Percentiles rank a stretch among this genome's conserved stretches.
Conservation (phyloP, 768 basidiomycete species). For the Xerocomellus intermedius region DNA sequence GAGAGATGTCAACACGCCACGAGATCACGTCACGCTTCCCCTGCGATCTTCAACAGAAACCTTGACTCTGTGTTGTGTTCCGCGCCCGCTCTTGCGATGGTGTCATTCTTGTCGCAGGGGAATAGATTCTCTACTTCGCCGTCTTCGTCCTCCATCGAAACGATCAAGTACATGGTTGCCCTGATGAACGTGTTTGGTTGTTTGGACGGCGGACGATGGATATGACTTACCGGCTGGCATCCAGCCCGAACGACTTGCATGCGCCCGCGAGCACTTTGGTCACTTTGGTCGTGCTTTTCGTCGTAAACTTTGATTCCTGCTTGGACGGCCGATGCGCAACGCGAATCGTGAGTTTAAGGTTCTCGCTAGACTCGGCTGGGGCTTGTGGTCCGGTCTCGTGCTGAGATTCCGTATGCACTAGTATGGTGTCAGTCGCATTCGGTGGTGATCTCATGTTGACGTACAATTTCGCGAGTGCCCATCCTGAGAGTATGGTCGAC, state of each 20-base stretch:
- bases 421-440: not conserved
- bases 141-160: slow-evolving; percentile 23
- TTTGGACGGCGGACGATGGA: not conserved
- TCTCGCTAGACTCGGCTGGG: slow-evolving; percentile 6
- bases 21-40: slow-evolving; percentile 17
- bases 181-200: slow-evolving; percentile 4
- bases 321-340: slow-evolving; percentile 29
- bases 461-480: slow-evolving; percentile 8
- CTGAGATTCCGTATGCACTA: slow-evolving; percentile 7
- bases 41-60: slow-evolving; percentile 25
- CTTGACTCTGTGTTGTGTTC: slow-evolving; percentile 21
- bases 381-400: not conserved
- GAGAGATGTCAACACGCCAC: not conserved
- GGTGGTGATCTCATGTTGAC: not conserved
- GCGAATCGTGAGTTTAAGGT: slow-evolving; percentile 27
- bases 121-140: slow-evolving; percentile 30
- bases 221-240: slow-evolving; percentile 18
- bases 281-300: slow-evolving; percentile 33
- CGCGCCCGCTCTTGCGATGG: slow-evolving; percentile 27
- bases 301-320: slow-evolving; percentile 33
- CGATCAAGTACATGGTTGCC: slow-evolving; percentile 26
- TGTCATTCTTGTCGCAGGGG: slow-evolving; percentile 27
- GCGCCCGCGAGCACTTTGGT: slow-evolving; percentile 25
- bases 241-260: slow-evolving; percentile 31
- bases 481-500: too few relatives aligned